A percentile compares a stretch with the other conserved stretches of the same genome.
Evolutionary conservation across 257 asterid species (phyloP).

Genomic region (Penstemon barbatus): DNA sequence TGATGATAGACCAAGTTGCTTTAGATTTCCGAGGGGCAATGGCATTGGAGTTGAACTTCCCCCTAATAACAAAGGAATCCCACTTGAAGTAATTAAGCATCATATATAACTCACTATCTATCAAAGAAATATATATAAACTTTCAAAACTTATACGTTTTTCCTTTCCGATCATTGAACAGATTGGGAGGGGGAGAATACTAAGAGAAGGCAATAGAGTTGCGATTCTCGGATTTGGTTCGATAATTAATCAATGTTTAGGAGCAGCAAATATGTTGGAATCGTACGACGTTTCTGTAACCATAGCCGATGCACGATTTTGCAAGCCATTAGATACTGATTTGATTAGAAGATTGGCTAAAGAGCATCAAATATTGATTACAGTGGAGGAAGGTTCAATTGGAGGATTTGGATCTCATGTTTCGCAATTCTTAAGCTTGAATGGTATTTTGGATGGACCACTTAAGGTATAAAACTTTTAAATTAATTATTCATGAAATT

Average conservation of each 20-base stretch:
- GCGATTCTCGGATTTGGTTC: constrained; percentile 77
- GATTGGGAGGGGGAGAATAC: constrained; percentile 74
- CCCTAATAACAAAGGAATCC: constrained; percentile 53
- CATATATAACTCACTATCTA: background rate
- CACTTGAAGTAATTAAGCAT: constrained; percentile 54
- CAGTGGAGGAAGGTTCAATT: constrained; percentile 77
- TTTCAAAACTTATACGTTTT: background rate
- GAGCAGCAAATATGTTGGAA: constrained; percentile 55
- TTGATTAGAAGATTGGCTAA: constrained; percentile 55
- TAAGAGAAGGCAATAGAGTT: constrained; percentile 58
- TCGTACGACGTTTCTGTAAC: constrained; percentile 44
- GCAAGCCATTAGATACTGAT: constrained; percentile 75
- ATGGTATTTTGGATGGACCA: constrained; percentile 64
- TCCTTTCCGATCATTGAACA: constrained; percentile 20
- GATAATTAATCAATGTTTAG: constrained; percentile 60
- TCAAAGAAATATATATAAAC: background rate
- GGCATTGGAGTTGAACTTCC: constrained; percentile 64
- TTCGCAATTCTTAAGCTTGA: constrained; percentile 60
- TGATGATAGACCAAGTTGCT: constrained; percentile 76
- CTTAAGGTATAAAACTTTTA: constrained; percentile 51
- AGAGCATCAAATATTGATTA: constrained; percentile 66
- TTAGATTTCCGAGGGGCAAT: constrained; percentile 77
- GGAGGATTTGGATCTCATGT: constrained; percentile 89
- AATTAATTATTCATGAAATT: background rate
- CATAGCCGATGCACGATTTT: constrained; percentile 75